A percentile compares a stretch with the other conserved stretches of the same genome.
Evolutionary conservation across 306 rosid genomes (phyloP).

Genomic region (Prunus fruticosa): DNA sequence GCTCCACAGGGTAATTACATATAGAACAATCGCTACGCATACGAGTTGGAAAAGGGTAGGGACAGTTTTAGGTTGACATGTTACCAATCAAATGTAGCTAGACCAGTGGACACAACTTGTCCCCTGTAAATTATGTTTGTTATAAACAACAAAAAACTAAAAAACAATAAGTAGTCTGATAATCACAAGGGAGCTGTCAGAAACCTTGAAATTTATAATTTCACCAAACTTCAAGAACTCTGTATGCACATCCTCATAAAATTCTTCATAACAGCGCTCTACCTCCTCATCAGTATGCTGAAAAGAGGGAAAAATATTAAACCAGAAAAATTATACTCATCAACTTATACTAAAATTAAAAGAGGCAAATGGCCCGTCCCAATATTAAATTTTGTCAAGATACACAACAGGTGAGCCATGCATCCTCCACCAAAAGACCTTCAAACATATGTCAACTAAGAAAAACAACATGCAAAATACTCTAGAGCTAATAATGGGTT

Average conservation of each 20-base stretch:
- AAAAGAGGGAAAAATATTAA: constrained; percentile 34
- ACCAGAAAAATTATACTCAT: constrained; percentile 20
- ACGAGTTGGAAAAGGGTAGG: no score
- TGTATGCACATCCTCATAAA: constrained; percentile 98
- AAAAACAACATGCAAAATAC: neutral
- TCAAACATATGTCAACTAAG: neutral
- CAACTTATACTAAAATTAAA: constrained; percentile 17
- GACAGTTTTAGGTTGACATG: no score
- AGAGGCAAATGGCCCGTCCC: constrained; percentile 9
- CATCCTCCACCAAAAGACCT: constrained; percentile 5
- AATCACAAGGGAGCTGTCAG: constrained; percentile 26
- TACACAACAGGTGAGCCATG: constrained; percentile 1
- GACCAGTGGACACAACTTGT: no score
- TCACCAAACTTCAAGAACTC: constrained; percentile 92
- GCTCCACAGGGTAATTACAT: neutral
- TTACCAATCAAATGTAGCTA: no score
- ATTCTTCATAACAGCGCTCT: constrained; percentile 74
- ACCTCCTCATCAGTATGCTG: constrained; percentile 95
- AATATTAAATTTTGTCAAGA: constrained; percentile 6
- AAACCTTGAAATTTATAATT: constrained; percentile 94
- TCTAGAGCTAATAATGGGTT: neutral
- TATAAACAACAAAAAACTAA: neutral
- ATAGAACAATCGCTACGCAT: no score
- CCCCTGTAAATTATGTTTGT: no score
- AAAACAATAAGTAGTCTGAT: neutral